Percentiles rank a stretch among this genome's conserved stretches.
phyloP scores from a whole-genome alignment of 2,329 filamentous ascomycete genomes.

The Fusarium domesticum region DNA sequence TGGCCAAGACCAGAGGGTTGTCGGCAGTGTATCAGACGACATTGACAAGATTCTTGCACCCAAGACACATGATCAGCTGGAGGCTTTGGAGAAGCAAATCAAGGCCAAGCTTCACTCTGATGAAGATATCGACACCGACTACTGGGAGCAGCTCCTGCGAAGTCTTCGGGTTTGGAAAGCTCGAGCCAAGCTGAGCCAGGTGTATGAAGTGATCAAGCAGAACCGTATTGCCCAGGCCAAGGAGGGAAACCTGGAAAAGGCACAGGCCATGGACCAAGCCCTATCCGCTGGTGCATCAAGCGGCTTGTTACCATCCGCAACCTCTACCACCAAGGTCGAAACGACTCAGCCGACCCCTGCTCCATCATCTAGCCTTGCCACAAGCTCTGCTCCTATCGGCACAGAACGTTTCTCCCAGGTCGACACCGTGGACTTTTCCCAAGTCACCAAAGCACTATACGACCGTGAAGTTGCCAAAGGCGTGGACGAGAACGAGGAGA shows the following conservation, averaged over 20 bases:
- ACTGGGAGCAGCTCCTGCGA: constrained; percentile 90
- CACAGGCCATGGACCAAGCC: constrained; percentile 33
- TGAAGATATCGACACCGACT: constrained; percentile 92
- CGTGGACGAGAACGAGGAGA: constrained; percentile 89
- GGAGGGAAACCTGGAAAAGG: constrained; percentile 66
- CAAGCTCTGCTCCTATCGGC: constrained; percentile 46
- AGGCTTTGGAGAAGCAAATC: constrained; percentile 82
- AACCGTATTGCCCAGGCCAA: constrained; percentile 65
- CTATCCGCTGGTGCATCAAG: constrained; percentile 5
- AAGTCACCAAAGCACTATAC: constrained; percentile 83
- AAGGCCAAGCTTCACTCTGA: constrained; percentile 80
- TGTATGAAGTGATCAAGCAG: constrained; percentile 72
- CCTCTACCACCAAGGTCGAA: constrained; percentile 8
- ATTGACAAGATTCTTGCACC: constrained; percentile 83
- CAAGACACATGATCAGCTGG: constrained; percentile 84
- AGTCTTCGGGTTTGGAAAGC: constrained; percentile 89
- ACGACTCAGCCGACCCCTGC: constrained; percentile 8
- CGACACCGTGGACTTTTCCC: constrained; percentile 76
- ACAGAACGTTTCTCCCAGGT: constrained; percentile 67
- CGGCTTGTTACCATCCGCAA: constrained; percentile 2
- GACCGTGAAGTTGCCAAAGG: constrained; percentile 91
- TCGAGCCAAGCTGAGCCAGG: constrained; percentile 74
- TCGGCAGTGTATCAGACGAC: constrained; percentile 79
- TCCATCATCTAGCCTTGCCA: constrained; percentile 26
- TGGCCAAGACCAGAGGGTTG: constrained; percentile 66